phyloP scores from a whole-genome alignment of 495 filamentous ascomycete genomes.

The Aspergillus sclerotiicarbonarius region DNA sequence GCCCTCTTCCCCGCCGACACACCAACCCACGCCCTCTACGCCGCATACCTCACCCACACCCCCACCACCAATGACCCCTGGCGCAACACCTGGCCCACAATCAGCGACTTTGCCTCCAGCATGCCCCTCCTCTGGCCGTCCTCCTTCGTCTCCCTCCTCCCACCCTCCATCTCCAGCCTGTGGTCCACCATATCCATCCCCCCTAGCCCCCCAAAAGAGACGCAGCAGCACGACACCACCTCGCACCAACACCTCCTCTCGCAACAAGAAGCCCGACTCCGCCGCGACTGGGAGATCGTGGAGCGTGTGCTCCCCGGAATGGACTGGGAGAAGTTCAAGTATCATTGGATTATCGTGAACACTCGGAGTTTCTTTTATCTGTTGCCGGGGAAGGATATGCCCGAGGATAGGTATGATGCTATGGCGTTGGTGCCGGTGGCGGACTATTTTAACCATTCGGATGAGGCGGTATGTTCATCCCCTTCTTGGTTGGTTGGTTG shows the following conservation, averaged over 20 bases:
- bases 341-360: constrained; percentile 80
- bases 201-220: constrained; percentile 7
- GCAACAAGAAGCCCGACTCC: constrained; percentile 61
- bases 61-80: constrained; percentile 48
- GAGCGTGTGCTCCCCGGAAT: constrained; percentile 51
- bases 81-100: constrained; percentile 66
- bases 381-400: constrained; percentile 48
- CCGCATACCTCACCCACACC: constrained; percentile 62
- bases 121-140: constrained; percentile 71
- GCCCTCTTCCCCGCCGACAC: constrained; percentile 49
- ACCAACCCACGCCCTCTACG: constrained; percentile 66
- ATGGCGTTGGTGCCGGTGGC: constrained; percentile 83
- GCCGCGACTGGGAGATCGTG: constrained; percentile 58
- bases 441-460: constrained; percentile 83
- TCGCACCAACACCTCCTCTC: constrained; percentile 53
- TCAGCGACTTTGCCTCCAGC: constrained; percentile 54
- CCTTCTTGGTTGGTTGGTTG: background rate
- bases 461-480: constrained; percentile 40
- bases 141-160: constrained; percentile 28
- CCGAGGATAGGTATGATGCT: constrained; percentile 59
- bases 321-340: constrained; percentile 54
- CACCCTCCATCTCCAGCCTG: constrained; percentile 41
- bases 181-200: constrained; percentile 34
- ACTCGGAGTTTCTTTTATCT: constrained; percentile 78
- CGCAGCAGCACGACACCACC: constrained; percentile 31